Evolutionary conservation across 2,329 filamentous ascomycete species (phyloP).

Genomic region (Cordyceps javanica): DNA sequence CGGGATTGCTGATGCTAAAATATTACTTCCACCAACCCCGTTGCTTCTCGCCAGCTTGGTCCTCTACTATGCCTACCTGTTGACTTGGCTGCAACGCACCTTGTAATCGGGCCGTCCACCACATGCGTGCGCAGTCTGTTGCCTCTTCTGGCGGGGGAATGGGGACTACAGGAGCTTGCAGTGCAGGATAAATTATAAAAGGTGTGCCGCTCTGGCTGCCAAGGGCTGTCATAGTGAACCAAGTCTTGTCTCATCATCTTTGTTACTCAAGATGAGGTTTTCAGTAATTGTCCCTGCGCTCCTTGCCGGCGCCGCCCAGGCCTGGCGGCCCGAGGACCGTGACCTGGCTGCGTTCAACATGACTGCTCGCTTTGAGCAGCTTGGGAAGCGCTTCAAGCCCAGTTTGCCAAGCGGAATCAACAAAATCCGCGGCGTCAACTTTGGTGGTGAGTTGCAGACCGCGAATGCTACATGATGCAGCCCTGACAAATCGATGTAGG

Average conservation of each 20-base stretch:
- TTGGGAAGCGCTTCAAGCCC: slow-evolving; percentile 27
- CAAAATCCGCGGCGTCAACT: slow-evolving; percentile 49
- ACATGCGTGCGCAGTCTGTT: background rate
- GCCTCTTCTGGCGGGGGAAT: background rate
- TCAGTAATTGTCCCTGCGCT: slow-evolving; percentile 20
- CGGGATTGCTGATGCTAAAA: slow-evolving; percentile 5
- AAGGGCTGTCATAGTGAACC: background rate
- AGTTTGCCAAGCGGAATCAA: slow-evolving; percentile 16
- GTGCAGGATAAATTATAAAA: background rate
- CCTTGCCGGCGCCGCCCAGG: slow-evolving; percentile 17
- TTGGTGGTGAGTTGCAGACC: slow-evolving; percentile 32
- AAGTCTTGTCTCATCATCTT: background rate
- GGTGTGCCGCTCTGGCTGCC: background rate
- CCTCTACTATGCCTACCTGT: background rate
- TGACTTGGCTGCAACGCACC: background rate
- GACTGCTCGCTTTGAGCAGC: slow-evolving; percentile 24
- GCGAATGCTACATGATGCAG: too few relatives aligned
- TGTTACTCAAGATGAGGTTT: slow-evolving; percentile 18
- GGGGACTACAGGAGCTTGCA: background rate
- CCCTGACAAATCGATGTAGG: slow-evolving; percentile 5
- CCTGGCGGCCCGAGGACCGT: slow-evolving; percentile 26
- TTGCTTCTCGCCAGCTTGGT: background rate
- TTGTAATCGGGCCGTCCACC: slow-evolving; percentile 9
- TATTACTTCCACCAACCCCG: slow-evolving; percentile 11
- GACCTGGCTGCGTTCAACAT: slow-evolving; percentile 28